phyloP scores from a whole-genome alignment of 495 filamentous ascomycete species.

The Aspergillus heteromorphus region DNA sequence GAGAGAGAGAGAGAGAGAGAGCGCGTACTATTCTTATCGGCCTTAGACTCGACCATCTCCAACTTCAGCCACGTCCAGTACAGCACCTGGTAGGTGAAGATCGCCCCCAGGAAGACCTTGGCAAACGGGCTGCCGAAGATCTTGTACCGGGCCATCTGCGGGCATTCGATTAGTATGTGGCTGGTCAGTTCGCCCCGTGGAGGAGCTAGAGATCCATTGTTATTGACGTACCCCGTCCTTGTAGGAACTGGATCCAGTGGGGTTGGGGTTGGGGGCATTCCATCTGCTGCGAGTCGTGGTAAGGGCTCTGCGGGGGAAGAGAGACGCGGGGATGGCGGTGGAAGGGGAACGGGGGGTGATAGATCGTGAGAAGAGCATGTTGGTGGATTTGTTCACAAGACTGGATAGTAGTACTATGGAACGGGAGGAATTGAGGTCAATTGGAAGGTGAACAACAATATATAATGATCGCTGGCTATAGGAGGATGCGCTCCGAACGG shows the following conservation, averaged over 20 bases:
- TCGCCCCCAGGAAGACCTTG: conserved; percentile 79
- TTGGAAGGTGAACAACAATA: no score
- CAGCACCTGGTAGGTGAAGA: conserved; percentile 81
- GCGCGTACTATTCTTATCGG: conserved; percentile 50
- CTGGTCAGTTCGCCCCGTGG: not conserved
- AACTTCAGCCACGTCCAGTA: conserved; percentile 86
- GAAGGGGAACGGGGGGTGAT: not conserved
- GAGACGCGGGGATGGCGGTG: not conserved
- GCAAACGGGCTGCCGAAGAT: conserved; percentile 72
- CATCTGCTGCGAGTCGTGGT: conserved; percentile 10
- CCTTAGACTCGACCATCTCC: conserved; percentile 69
- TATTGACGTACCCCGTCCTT: conserved; percentile 21
- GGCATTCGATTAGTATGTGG: not conserved
- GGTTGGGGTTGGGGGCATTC: conserved; percentile 9
- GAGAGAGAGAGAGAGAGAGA: not conserved
- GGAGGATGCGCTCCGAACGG: no score
- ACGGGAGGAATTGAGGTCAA: not conserved
- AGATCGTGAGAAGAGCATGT: not conserved
- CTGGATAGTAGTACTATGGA: not conserved
- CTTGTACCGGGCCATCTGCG: conserved; percentile 68
- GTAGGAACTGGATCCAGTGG: conserved; percentile 15
- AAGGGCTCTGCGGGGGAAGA: conserved; percentile 9
- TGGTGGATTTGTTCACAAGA: not conserved
- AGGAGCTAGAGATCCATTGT: not conserved
- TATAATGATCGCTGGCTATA: no score